Base-by-base conservation (phyloP, 176 grass and related monocot species). In the Hyparrhenia diplandra region DNA sequence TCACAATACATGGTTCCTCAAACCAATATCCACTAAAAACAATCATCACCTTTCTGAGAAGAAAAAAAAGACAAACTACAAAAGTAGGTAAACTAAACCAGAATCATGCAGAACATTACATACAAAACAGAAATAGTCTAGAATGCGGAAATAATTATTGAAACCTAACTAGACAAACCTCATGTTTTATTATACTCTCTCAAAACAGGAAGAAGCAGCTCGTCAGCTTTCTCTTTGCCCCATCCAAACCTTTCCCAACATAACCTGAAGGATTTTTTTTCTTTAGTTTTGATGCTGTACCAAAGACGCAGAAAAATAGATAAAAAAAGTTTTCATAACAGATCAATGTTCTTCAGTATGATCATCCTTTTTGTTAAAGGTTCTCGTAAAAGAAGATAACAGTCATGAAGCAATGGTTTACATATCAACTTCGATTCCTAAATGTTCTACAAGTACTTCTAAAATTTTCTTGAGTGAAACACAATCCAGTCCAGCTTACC, bases 191-290 rank as follows among this genome's bases (percentile, higher is more conserved):
- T 93, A 83, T 95, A 91, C 79, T 98, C 95, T 63, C 87, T 98
- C 72, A 98, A 91, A 87, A 98, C 92, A 51, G 95, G 95, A 85
- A 92, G 49, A 59, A 98, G 86, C 64, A 98, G 82, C 80, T 98
- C 95, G 51, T 98, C 90, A 91, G 90, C 86, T 84, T 95, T 98
- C 82, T 95, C 90, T 71, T 89, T 94, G 91, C 81, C 83, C 95
- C 95, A 98, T 58, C 90, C 95, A 90, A 95, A 98, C 61, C 84
- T 94, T 88, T 93, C 92, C 92, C 90, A 98, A 82, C 92, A 98
- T 73, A 98, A 83, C 88, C 95, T 95, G 80, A 83, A 84, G 69
- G 25, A 64, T 75, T 36, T 37, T 6, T 54, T 21, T 52, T 82
- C 82, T 51, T 85, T n/a, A 62, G 77, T n/a, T 77, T 17, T 64